Percentiles rank a stretch among this genome's conserved stretches.
phyloP scores from a whole-genome alignment of 441 rosid species.

The Populus hybrid region DNA sequence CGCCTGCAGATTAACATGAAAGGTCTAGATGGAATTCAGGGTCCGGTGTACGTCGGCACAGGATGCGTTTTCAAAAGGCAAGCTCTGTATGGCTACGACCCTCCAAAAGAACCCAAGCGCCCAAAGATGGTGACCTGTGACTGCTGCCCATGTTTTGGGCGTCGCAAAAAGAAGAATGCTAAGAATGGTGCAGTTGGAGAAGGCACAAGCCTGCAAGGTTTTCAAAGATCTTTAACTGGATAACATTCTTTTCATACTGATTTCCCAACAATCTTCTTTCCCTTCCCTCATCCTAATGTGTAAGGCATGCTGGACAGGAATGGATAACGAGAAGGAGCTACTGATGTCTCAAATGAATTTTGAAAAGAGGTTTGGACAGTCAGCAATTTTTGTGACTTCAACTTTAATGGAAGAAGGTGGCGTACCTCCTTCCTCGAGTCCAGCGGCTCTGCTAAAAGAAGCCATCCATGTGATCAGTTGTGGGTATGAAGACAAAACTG shows the following conservation, averaged over 20 bases:
- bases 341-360: constrained; percentile 80
- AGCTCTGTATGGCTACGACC: constrained; percentile 89
- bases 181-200: constrained; percentile 49
- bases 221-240: constrained; percentile 8
- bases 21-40: constrained; percentile 94
- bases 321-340: constrained; percentile 79
- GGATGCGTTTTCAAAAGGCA: constrained; percentile 87
- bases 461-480: constrained; percentile 97
- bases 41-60: constrained; percentile 92
- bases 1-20: constrained; percentile 91
- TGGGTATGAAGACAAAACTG: constrained; percentile 91
- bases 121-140: constrained; percentile 93
- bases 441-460: constrained; percentile 80
- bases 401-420: constrained; percentile 91
- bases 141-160: constrained; percentile 95
- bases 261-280: constrained; percentile 43
- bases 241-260: background rate
- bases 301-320: constrained; percentile 23
- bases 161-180: constrained; percentile 55
- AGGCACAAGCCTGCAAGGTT: constrained; percentile 59
- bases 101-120: constrained; percentile 59
- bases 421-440: constrained; percentile 72
- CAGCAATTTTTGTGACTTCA: constrained; percentile 82
- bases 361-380: constrained; percentile 85
- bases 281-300: constrained; percentile 5